phyloP scores from a whole-genome alignment of 1,139 yeast genomes.

The Keqinozyma sinolaborantium region DNA sequence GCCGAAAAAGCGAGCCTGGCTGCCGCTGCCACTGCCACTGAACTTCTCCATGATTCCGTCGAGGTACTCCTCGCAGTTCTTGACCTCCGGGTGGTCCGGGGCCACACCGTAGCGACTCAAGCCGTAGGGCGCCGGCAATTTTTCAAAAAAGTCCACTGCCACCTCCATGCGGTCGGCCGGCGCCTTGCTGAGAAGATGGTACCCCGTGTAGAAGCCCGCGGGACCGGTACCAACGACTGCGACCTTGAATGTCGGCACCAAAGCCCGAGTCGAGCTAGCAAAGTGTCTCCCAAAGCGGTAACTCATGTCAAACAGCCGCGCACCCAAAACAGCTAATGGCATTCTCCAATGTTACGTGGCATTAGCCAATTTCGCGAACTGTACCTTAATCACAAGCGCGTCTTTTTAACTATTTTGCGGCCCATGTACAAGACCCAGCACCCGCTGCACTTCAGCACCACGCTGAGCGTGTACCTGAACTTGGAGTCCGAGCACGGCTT shows the following conservation, averaged over 20 bases:
- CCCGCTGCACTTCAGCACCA: slow-evolving; percentile 10
- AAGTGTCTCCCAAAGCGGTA: too few species aligned
- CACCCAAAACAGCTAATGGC: too few species aligned
- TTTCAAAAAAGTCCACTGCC: slow-evolving; percentile 67
- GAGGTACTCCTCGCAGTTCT: slow-evolving; percentile 81
- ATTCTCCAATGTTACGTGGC: too few species aligned
- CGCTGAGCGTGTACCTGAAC: slow-evolving; percentile 13
- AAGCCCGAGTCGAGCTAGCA: slow-evolving; percentile 1
- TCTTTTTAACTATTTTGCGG: neutral
- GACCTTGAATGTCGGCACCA: slow-evolving; percentile 24
- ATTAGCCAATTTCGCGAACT: too few species aligned
- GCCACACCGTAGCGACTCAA: slow-evolving; percentile 95
- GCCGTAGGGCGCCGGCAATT: slow-evolving; percentile 88
- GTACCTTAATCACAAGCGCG: too few species aligned
- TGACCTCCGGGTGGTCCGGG: slow-evolving; percentile 98
- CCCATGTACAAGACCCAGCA: neutral
- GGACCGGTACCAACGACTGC: slow-evolving; percentile 96
- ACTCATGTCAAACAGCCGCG: too few species aligned
- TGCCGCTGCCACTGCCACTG: neutral
- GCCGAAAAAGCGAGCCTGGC: slow-evolving; percentile 63
- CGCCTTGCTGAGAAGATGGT: slow-evolving; percentile 58
- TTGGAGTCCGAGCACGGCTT: slow-evolving; percentile 6
- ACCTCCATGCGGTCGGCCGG: slow-evolving; percentile 31
- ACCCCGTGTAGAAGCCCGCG: slow-evolving; percentile 90
- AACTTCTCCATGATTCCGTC: slow-evolving; percentile 49